Percentiles rank a stretch among this genome's conserved stretches.
Conservation (phyloP, 371 early-diverging fungal genomes). For the Mucor lusitanicus region DNA sequence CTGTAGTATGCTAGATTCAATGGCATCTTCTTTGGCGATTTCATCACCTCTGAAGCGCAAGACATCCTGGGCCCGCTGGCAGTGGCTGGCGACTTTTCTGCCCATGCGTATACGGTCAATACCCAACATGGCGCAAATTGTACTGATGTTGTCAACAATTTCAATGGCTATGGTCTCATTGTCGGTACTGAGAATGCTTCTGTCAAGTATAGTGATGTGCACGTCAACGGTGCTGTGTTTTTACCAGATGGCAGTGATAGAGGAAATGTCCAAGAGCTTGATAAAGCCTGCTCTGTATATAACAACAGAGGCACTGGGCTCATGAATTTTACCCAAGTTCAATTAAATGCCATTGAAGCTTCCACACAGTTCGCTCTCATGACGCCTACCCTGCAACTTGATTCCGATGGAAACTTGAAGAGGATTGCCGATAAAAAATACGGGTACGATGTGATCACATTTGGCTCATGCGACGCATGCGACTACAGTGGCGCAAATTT, state of each 20-base stretch:
- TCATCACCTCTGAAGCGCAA: constrained; percentile 1
- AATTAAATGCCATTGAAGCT: background rate
- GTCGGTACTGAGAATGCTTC: background rate
- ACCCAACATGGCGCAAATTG: constrained; percentile 3
- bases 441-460: background rate
- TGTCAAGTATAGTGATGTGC: background rate
- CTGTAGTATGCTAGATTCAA: constrained; percentile 2
- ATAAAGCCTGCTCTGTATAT: background rate
- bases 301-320: background rate
- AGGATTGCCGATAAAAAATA: background rate
- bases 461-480: background rate
- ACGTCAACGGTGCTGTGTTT: constrained; percentile 13
- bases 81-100: constrained; percentile 10
- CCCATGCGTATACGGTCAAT: constrained; percentile 6
- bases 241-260: constrained; percentile 1
- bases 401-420: background rate
- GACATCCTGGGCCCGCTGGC: constrained; percentile 16
- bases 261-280: background rate
- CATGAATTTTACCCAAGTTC: background rate
- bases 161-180: constrained; percentile 8
- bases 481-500: background rate
- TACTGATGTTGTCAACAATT: background rate
- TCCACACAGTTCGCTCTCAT: background rate
- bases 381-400: background rate
- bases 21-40: constrained; percentile 20